Percentiles rank a stretch among this genome's conserved stretches.
These are phyloP conservation scores for Nemania bipapillata DNA, from an alignment of 2,329 filamentous ascomycete genomes.

Conservation along the genomic window DNA sequence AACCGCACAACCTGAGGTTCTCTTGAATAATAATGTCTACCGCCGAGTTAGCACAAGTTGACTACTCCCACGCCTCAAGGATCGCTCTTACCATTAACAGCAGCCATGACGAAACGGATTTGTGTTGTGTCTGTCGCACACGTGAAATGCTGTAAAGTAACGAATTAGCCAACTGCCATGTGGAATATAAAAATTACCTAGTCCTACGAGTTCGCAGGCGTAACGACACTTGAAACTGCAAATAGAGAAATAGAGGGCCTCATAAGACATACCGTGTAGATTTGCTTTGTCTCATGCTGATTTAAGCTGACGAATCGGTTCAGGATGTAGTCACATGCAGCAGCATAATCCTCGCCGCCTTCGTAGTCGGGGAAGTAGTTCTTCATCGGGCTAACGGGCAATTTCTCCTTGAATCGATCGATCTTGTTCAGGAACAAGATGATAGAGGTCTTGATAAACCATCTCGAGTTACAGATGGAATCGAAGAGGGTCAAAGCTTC, in stretches of 20 bases:
- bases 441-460: slow-evolving; percentile 91
- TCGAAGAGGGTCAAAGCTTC: slow-evolving; percentile 88
- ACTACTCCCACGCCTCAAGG: neutral
- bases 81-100: slow-evolving; percentile 84
- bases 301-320: slow-evolving; percentile 98
- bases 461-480: slow-evolving; percentile 86
- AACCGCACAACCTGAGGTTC: slow-evolving; percentile 94
- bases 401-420: slow-evolving; percentile 87
- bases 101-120: slow-evolving; percentile 99
- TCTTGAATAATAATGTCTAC: slow-evolving; percentile 99
- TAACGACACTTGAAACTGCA: neutral
- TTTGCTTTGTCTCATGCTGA: slow-evolving; percentile 99
- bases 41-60: slow-evolving; percentile 55
- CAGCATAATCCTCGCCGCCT: slow-evolving; percentile 92
- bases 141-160: slow-evolving; percentile 76
- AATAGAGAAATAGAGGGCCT: neutral
- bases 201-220: neutral
- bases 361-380: slow-evolving; percentile 93
- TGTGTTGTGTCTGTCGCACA: slow-evolving; percentile 98
- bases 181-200: neutral
- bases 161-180: slow-evolving; percentile 9
- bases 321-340: slow-evolving; percentile 97
- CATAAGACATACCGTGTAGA: slow-evolving; percentile 72
- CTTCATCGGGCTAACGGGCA: slow-evolving; percentile 83
- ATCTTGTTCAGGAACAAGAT: slow-evolving; percentile 91